These are phyloP conservation scores for Amaranthus tricolor DNA, from an alignment of 179 eudicot genomes.

Conservation along the genomic window DNA sequence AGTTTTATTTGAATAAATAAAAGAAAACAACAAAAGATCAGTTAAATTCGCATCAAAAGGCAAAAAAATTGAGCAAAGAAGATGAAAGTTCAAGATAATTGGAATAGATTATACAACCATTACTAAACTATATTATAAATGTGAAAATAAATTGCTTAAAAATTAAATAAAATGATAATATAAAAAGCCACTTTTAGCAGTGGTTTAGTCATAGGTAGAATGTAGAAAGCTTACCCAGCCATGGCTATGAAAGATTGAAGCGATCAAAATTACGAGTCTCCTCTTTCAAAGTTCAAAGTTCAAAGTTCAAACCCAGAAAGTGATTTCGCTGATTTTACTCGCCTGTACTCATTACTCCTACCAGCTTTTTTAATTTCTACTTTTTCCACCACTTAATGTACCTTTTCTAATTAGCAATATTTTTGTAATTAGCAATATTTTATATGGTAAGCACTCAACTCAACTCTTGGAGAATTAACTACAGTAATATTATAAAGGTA, in stretches of 20 bases:
- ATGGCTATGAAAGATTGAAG: conserved; percentile 19
- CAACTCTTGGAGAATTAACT: too few species aligned
- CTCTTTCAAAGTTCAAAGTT: neutral
- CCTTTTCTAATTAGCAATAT: too few species aligned
- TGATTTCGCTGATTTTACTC: too few species aligned
- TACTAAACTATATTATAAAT: neutral
- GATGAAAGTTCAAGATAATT: neutral
- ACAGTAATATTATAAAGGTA: too few species aligned
- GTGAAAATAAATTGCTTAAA: neutral
- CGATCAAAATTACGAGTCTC: neutral
- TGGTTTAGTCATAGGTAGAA: neutral
- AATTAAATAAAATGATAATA: neutral
- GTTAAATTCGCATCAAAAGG: neutral
- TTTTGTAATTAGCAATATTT: too few species aligned
- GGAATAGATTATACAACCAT: neutral
- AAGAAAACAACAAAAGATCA: conserved; percentile 8
- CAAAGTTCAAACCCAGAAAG: neutral
- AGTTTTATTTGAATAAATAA: neutral
- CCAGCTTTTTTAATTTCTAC: neutral
- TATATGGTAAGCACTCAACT: too few species aligned
- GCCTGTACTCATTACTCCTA: neutral
- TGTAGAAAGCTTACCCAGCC: conserved; percentile 27
- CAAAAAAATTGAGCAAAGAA: neutral
- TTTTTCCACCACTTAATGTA: neutral
- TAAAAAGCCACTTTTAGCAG: neutral